Evolutionary conservation across 345 rosid genomes (phyloP).

Genomic region (Melastoma malabathricum): DNA sequence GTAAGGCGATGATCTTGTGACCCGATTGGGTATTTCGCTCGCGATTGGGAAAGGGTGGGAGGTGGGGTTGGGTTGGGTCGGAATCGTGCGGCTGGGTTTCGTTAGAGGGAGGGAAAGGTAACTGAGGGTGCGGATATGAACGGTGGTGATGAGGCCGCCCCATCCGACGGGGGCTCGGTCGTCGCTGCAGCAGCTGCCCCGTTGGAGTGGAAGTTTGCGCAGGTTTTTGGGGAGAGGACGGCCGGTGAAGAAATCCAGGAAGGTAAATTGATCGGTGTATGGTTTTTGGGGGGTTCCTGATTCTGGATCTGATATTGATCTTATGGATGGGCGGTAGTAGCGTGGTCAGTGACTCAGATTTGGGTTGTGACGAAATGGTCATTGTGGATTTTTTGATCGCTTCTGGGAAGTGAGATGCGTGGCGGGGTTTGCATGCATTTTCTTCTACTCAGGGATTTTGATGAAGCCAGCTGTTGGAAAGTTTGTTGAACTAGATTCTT

Average conservation of each 20-base stretch:
- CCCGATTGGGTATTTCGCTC: too few species aligned
- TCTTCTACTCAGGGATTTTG: not conserved
- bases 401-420: slow-evolving; percentile 1
- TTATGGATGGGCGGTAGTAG: not conserved
- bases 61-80: slow-evolving; percentile 13
- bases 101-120: not conserved
- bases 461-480: too few species aligned
- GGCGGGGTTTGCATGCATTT: slow-evolving; percentile 6
- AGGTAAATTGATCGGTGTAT: slow-evolving; percentile 20
- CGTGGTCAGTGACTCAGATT: not conserved
- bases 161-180: slow-evolving; percentile 27
- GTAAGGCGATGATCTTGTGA: too few species aligned
- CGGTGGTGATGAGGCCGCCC: slow-evolving; percentile 38
- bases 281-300: not conserved
- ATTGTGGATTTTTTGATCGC: not conserved
- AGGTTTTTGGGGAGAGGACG: slow-evolving; percentile 86
- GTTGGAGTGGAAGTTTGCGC: slow-evolving; percentile 94
- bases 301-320: slow-evolving; percentile 6
- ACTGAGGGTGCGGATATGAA: slow-evolving; percentile 22
- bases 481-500: too few species aligned
- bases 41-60: not conserved
- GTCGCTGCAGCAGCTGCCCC: slow-evolving; percentile 32
- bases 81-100: not conserved
- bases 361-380: not conserved
- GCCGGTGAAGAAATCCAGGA: slow-evolving; percentile 96